These are phyloP conservation scores for Yamadazyma insecticola DNA, from an alignment of 805 yeast genomes.

Conservation along the genomic window DNA sequence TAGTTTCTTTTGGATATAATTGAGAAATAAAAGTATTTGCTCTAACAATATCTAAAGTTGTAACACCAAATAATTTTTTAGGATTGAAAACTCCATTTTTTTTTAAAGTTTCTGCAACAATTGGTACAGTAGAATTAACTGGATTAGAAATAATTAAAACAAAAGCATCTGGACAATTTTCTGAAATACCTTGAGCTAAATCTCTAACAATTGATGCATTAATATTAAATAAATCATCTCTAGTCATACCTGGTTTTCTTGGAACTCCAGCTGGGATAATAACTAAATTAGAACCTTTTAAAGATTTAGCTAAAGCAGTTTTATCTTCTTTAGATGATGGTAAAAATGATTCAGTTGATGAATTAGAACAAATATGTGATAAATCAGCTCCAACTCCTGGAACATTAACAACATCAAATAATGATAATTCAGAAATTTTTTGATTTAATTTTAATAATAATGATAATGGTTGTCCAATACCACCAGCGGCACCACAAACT, in stretches of 20 bases:
- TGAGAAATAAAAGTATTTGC: conserved; percentile 77
- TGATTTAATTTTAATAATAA: conserved; percentile 70
- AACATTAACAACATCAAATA: conserved; percentile 79
- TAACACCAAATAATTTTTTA: conserved; percentile 76
- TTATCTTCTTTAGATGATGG: conserved; percentile 51
- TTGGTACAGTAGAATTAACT: conserved; percentile 89
- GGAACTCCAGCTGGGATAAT: conserved; percentile 85
- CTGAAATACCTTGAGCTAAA: conserved; percentile 72
- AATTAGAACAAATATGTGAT: conserved; percentile 72
- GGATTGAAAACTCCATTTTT: conserved; percentile 67
- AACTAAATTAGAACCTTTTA: conserved; percentile 45
- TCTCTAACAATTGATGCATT: conserved; percentile 77
- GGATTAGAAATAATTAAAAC: conserved; percentile 88
- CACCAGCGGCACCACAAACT: conserved; percentile 90
- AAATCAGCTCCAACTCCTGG: conserved; percentile 89
- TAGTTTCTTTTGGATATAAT: conserved; percentile 38
- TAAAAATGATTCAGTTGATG: conserved; percentile 54
- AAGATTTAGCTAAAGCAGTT: conserved; percentile 41
- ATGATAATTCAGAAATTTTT: conserved; percentile 58
- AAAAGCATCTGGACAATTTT: conserved; percentile 67
- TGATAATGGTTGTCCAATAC: conserved; percentile 91
- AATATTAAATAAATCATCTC: conserved; percentile 82
- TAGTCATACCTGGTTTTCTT: conserved; percentile 92
- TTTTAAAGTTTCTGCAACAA: conserved; percentile 76
- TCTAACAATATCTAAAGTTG: conserved; percentile 82